phyloP scores from a whole-genome alignment of 805 yeast species.

The Groenewaldozyma salmanticensis region DNA sequence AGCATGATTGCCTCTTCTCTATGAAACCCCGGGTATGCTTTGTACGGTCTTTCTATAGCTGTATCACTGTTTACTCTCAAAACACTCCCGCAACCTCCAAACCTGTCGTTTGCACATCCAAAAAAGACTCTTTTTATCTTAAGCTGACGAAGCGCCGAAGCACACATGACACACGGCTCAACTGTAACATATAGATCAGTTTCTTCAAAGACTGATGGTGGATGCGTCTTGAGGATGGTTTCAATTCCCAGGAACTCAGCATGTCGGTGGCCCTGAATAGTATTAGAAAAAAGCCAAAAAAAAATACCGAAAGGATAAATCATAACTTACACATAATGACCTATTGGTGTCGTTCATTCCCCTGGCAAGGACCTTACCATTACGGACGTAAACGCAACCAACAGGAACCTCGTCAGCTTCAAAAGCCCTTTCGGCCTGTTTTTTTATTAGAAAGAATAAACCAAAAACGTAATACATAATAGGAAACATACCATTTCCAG shows the following conservation, averaged over 20 bases:
- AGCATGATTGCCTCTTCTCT: slow-evolving; percentile 76
- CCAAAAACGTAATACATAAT: background rate
- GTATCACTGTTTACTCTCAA: slow-evolving; percentile 44
- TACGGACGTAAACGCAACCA: slow-evolving; percentile 61
- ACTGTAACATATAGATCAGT: slow-evolving; percentile 83
- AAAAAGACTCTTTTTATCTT: slow-evolving; percentile 66
- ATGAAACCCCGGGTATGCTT: slow-evolving; percentile 65
- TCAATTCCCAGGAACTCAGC: slow-evolving; percentile 86
- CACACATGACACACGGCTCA: slow-evolving; percentile 98
- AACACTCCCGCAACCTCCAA: slow-evolving; percentile 95
- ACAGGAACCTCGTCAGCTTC: slow-evolving; percentile 72
- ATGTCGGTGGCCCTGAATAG: slow-evolving; percentile 72
- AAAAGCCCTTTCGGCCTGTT: slow-evolving; percentile 53
- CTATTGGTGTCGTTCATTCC: slow-evolving; percentile 85
- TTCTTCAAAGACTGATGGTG: slow-evolving; percentile 34
- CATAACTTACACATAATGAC: slow-evolving; percentile 42
- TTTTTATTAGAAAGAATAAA: slow-evolving; percentile 2
- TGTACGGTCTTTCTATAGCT: slow-evolving; percentile 31
- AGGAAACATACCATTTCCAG: slow-evolving; percentile 23
- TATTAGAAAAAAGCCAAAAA: too few relatives aligned
- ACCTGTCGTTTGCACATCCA: slow-evolving; percentile 91
- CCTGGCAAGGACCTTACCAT: slow-evolving; percentile 47
- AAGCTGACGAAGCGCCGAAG: slow-evolving; percentile 76
- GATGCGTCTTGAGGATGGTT: slow-evolving; percentile 32
- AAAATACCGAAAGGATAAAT: too few relatives aligned